Evolutionary conservation across 345 rosid species (phyloP), one percentile per base, ranked within the genome.

Genomic region (Gossypium australe): DNA sequence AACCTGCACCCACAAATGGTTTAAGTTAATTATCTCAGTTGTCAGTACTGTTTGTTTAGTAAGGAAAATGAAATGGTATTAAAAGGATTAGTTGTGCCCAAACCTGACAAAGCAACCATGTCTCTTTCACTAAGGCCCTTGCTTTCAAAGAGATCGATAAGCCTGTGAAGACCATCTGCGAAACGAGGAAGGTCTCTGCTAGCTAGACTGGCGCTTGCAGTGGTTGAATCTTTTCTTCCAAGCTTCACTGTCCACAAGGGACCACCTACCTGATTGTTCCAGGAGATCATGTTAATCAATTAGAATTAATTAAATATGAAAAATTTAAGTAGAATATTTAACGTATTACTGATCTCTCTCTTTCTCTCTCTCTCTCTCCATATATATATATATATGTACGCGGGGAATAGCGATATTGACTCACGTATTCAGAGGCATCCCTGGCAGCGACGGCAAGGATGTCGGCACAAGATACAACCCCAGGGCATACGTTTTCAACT

Each of bases 391-490:
- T 3, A 2, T 25, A 25, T 53, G 24, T 55, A 17, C n/a, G 59
- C n/a, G 13, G 56, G 9, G 17, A 5, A 16, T 16, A 52, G 57
- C 10, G 9, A 10, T 55, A 29, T 29, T 29, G 11, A 71, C 62
- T 71, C 61, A 85, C 88, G 25, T 77, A 76, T 75, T 74, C 73
- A 5, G 85, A 82, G 45, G 86, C 79, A 51, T 85, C 68, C 74
- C 87, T 80, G 41, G 90, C 81, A 34, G 89, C 82, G 2, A 84
- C 78, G 14, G 87, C 92, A 1, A 88, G 82, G 22, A 88, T 85
- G 73, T 88, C 90, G 0, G 92, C 88, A 67, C 93, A 89, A 48
- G 93, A 89, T 51, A 89, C 90, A 20, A 80, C 82, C 7, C 88
- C 87, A 0, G 90, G 89, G 60, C 89, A 89, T 49, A 22, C 22